phyloP scores from a whole-genome alignment of 2,329 filamentous ascomycete species.

The Talaromyces sp. region DNA sequence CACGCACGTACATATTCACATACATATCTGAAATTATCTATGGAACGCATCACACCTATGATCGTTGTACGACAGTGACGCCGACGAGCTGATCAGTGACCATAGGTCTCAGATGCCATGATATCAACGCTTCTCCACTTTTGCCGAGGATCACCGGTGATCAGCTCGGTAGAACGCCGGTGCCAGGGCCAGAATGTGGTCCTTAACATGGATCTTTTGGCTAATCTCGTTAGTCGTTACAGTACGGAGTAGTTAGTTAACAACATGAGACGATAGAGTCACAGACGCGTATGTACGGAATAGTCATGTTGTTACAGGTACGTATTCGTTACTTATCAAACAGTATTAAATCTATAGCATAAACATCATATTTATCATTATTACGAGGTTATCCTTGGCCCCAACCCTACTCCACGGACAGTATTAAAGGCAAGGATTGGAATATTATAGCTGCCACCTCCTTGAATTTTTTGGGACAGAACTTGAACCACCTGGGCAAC shows the following conservation, averaged over 20 bases:
- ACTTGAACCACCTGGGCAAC: too few relatives aligned
- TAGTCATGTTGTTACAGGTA: background rate
- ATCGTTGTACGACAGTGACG: background rate
- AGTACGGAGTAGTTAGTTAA: background rate
- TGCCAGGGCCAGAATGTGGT: background rate
- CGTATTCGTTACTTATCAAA: background rate
- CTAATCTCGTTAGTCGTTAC: too few relatives aligned
- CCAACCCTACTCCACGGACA: background rate
- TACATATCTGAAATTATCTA: background rate
- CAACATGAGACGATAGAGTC: background rate
- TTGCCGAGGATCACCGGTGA: background rate
- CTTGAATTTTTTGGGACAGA: too few relatives aligned
- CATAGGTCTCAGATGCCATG: background rate
- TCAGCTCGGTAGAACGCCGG: background rate
- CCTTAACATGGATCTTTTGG: background rate
- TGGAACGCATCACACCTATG: background rate
- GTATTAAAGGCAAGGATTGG: background rate
- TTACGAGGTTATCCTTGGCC: background rate
- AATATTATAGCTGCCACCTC: background rate
- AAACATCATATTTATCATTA: background rate
- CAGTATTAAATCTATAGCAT: background rate
- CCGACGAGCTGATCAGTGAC: background rate
- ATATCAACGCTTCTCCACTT: background rate
- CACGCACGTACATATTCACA: background rate
- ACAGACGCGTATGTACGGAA: background rate